Percentiles rank a stretch among this genome's conserved stretches.
Conservation (phyloP, 192 early-diverging fungal species). For the Gonapodya sp. region DNA sequence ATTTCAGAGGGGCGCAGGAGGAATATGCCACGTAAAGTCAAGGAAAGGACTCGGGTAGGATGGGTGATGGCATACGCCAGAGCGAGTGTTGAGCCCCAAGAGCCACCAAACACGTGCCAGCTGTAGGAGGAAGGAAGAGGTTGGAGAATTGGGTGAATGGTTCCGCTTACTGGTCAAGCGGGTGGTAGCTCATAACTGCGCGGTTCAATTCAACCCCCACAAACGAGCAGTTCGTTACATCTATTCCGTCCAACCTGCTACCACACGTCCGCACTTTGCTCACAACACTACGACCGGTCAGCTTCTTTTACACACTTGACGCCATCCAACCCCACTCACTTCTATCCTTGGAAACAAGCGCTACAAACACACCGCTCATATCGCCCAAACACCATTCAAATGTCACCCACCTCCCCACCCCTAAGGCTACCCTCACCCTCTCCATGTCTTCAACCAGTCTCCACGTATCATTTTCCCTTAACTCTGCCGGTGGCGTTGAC, state of each 20-base stretch:
- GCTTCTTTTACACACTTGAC: neutral
- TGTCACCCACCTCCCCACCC: slow-evolving; percentile 59
- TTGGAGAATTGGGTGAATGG: neutral
- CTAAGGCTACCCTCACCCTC: slow-evolving; percentile 42
- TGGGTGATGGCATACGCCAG: slow-evolving; percentile 51
- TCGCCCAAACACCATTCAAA: slow-evolving; percentile 62
- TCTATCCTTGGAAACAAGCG: neutral
- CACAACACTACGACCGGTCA: neutral
- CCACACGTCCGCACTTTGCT: too few species aligned
- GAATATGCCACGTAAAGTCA: slow-evolving; percentile 62
- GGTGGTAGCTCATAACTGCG: too few species aligned
- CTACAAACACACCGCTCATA: slow-evolving; percentile 25
- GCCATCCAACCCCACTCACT: neutral
- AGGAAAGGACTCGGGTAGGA: slow-evolving; percentile 47
- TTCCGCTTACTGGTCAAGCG: too few species aligned
- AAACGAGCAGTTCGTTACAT: too few species aligned
- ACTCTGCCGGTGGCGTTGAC: slow-evolving; percentile 50
- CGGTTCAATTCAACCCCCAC: too few species aligned
- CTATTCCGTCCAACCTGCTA: too few species aligned
- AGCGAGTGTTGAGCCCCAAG: slow-evolving; percentile 50
- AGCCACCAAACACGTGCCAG: slow-evolving; percentile 70
- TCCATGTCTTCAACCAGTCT: slow-evolving; percentile 55
- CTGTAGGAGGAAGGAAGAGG: slow-evolving; percentile 21
- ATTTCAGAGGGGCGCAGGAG: slow-evolving; percentile 23
- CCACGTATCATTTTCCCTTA: slow-evolving; percentile 63